These are phyloP conservation scores for Aspergillus candidus DNA, from an alignment of 2,329 filamentous ascomycete species.

Conservation along the genomic window DNA sequence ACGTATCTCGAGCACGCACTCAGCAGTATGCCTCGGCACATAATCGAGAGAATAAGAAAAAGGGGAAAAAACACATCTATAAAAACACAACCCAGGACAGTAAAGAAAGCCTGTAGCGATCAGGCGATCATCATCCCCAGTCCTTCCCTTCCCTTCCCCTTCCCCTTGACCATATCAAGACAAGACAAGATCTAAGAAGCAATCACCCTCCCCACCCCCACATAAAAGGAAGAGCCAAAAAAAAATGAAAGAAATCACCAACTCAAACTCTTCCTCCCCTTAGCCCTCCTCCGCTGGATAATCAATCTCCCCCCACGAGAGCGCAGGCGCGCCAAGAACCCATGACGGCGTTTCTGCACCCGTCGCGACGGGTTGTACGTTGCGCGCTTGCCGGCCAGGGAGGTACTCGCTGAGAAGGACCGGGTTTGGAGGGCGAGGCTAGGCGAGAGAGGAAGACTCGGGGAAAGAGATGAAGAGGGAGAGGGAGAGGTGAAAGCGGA, in stretches of 20 bases:
- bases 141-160: not conserved
- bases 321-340: conserved; percentile 51
- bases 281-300: conserved; percentile 49
- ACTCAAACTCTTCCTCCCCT: conserved; percentile 48
- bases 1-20: too few species aligned
- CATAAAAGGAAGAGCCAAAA: conserved; percentile 4
- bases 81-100: not conserved
- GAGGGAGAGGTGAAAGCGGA: conserved; percentile 4
- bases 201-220: not conserved
- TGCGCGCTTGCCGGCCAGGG: conserved; percentile 41
- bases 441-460: conserved; percentile 10
- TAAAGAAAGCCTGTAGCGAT: too few species aligned
- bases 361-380: conserved; percentile 56
- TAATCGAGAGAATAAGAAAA: too few species aligned
- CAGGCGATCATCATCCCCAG: not conserved
- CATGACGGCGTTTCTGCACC: conserved; percentile 57
- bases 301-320: conserved; percentile 50
- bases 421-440: conserved; percentile 27
- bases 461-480: conserved; percentile 12
- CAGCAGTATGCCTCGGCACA: too few species aligned
- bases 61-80: too few species aligned
- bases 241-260: conserved; percentile 35
- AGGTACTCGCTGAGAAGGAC: conserved; percentile 40
- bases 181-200: not conserved
- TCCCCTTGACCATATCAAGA: not conserved